Evolutionary conservation across 768 basidiomycete genomes (phyloP).

Genomic region (Kockovaella imperatae): DNA sequence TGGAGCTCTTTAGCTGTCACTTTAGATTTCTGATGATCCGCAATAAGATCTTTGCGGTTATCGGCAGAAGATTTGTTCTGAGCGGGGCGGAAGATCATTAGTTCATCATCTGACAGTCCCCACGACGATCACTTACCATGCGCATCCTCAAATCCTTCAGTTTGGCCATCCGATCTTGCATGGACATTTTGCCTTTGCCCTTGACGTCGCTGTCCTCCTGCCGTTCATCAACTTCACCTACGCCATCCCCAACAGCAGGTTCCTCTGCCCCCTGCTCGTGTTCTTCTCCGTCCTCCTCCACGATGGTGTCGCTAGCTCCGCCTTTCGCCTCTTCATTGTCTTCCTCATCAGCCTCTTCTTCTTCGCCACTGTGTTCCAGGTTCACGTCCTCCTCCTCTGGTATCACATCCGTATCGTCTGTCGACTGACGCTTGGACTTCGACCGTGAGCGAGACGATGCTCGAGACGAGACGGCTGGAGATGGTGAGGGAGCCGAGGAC

Average conservation of each 20-base stretch:
- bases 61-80: conserved; percentile 70
- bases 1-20: conserved; percentile 69
- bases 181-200: conserved; percentile 35
- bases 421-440: conserved; percentile 4
- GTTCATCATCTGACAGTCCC: too few species aligned
- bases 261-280: conserved; percentile 23
- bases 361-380: conserved; percentile 3
- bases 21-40: conserved; percentile 72
- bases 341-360: conserved; percentile 9
- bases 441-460: conserved; percentile 1
- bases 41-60: conserved; percentile 76
- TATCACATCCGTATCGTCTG: conserved; percentile 5
- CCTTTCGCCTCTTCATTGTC: conserved; percentile 14
- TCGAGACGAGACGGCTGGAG: conserved; percentile 17
- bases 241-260: conserved; percentile 9
- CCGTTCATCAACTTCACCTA: conserved; percentile 8
- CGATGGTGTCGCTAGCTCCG: too few species aligned
- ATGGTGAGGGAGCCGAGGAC: conserved; percentile 40
- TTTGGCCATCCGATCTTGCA: conserved; percentile 71
- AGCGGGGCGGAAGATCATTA: background rate
- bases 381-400: conserved; percentile 10
- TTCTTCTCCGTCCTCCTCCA: conserved; percentile 30
- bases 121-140: conserved; percentile 57
- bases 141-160: conserved; percentile 65
- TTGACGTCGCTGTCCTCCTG: conserved; percentile 10